phyloP scores from a whole-genome alignment of 306 rosid genomes.

The Lathyrus tuberosus region DNA sequence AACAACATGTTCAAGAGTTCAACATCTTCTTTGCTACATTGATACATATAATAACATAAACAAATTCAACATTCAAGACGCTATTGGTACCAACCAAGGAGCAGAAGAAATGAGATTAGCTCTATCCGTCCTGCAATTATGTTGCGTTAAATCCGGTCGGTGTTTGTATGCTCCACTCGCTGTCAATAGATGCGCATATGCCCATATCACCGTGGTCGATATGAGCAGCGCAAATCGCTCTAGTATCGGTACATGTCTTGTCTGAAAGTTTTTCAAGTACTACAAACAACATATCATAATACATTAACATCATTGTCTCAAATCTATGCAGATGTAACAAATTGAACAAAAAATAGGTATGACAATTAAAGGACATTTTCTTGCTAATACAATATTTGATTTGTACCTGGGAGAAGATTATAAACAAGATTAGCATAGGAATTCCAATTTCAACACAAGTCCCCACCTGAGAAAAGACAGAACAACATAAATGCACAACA shows the following conservation, averaged over 20 bases:
- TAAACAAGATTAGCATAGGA: constrained; percentile 87
- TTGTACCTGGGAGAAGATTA: constrained; percentile 84
- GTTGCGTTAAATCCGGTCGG: constrained; percentile 72
- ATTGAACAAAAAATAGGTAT: background rate
- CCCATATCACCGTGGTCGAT: constrained; percentile 82
- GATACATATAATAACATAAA: constrained; percentile 1
- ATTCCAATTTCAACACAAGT: constrained; percentile 94
- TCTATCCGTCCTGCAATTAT: constrained; percentile 83
- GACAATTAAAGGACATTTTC: constrained; percentile 5
- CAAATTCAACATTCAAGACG: constrained; percentile 1
- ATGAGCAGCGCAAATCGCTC: constrained; percentile 84
- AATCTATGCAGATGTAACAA: background rate
- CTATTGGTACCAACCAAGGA: constrained; percentile 71
- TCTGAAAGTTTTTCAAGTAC: constrained; percentile 78
- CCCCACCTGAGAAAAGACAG: constrained; percentile 73
- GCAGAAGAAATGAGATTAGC: constrained; percentile 96
- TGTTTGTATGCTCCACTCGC: constrained; percentile 88
- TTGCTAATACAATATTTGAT: background rate
- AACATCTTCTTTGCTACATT: constrained; percentile 16
- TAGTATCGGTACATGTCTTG: constrained; percentile 65
- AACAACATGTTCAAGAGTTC: constrained; percentile 35
- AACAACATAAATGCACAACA: constrained; percentile 18
- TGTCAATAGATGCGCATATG: constrained; percentile 87
- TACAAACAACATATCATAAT: constrained; percentile 40
- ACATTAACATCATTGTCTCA: background rate